These are phyloP conservation scores for Hypoxylon cercidicola DNA, from an alignment of 495 filamentous ascomycete genomes.

Conservation along the genomic window DNA sequence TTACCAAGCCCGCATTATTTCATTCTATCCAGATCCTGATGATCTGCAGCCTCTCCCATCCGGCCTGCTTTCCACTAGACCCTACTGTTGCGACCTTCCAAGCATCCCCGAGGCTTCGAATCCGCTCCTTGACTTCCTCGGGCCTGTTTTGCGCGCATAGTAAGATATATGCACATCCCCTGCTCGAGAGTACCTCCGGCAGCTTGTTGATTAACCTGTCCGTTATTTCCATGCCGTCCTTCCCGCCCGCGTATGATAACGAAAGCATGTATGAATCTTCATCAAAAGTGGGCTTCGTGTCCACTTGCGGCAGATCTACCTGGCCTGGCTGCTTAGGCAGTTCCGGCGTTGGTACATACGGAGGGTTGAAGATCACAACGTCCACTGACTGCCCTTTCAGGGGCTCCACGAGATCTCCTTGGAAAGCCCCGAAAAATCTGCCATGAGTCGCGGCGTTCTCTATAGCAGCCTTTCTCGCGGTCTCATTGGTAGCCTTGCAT, in stretches of 20 bases:
- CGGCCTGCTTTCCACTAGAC: constrained; percentile 82
- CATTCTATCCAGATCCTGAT: constrained; percentile 73
- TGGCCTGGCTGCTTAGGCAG: constrained; percentile 61
- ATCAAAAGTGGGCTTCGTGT: constrained; percentile 60
- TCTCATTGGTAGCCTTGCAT: constrained; percentile 73
- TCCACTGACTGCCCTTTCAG: constrained; percentile 71
- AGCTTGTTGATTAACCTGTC: constrained; percentile 76
- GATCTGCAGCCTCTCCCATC: constrained; percentile 91
- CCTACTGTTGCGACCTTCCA: constrained; percentile 86
- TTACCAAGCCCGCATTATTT: constrained; percentile 20
- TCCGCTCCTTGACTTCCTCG: constrained; percentile 73
- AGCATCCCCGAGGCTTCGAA: constrained; percentile 62
- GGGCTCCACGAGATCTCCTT: constrained; percentile 71
- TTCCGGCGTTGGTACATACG: constrained; percentile 88
- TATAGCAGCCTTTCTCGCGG: constrained; percentile 63
- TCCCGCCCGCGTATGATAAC: constrained; percentile 87
- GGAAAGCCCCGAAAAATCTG: constrained; percentile 68
- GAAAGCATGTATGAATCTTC: constrained; percentile 82
- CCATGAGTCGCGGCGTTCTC: constrained; percentile 48
- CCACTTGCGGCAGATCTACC: constrained; percentile 18
- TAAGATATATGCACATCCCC: constrained; percentile 88
- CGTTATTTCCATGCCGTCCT: constrained; percentile 93
- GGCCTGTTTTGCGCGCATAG: constrained; percentile 90
- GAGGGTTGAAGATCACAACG: constrained; percentile 94
- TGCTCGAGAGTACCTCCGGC: constrained; percentile 66